These are phyloP conservation scores for Mitragyna speciosa DNA, from an alignment of 257 asterid species.

Conservation along the genomic window DNA sequence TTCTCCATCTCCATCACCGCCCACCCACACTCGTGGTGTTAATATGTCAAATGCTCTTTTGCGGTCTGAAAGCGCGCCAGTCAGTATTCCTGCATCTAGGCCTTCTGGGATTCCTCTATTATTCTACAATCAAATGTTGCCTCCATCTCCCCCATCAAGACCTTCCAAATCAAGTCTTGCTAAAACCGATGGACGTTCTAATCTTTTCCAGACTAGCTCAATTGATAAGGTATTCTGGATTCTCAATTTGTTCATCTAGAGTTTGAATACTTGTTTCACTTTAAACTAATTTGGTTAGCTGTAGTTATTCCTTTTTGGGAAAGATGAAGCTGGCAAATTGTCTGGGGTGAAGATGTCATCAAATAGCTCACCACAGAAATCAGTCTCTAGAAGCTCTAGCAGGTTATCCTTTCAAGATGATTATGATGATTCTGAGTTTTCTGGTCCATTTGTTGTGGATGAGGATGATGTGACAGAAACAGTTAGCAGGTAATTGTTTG, in stretches of 20 bases:
- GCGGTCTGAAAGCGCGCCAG: conserved; percentile 82
- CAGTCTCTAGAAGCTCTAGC: conserved; percentile 67
- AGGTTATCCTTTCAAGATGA: conserved; percentile 72
- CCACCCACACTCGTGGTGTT: conserved; percentile 41
- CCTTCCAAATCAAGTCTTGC: conserved; percentile 31
- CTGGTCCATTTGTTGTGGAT: conserved; percentile 76
- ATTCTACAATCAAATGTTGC: conserved; percentile 46
- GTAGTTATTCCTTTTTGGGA: conserved; percentile 46
- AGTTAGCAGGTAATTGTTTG: conserved; percentile 58
- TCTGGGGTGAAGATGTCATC: conserved; percentile 38
- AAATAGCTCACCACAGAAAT: conserved; percentile 56
- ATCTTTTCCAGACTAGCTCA: conserved; percentile 45
- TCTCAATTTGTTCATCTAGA: conserved; percentile 10
- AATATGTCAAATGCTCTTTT: conserved; percentile 51
- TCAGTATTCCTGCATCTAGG: conserved; percentile 56
- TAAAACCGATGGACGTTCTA: conserved; percentile 38
- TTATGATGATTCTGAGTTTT: conserved; percentile 63
- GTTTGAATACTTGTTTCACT: neutral
- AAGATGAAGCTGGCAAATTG: conserved; percentile 48
- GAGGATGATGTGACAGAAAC: conserved; percentile 60
- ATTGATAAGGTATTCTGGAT: conserved; percentile 53
- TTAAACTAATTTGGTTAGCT: conserved; percentile 24
- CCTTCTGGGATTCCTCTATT: conserved; percentile 44
- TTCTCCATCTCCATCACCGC: conserved; percentile 82
- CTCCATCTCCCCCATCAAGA: conserved; percentile 56